Percentiles rank a stretch among this genome's conserved stretches.
These are phyloP conservation scores for Chimonanthus salicifolius DNA, from an alignment of 164 flowering plant species.

Conservation along the genomic window DNA sequence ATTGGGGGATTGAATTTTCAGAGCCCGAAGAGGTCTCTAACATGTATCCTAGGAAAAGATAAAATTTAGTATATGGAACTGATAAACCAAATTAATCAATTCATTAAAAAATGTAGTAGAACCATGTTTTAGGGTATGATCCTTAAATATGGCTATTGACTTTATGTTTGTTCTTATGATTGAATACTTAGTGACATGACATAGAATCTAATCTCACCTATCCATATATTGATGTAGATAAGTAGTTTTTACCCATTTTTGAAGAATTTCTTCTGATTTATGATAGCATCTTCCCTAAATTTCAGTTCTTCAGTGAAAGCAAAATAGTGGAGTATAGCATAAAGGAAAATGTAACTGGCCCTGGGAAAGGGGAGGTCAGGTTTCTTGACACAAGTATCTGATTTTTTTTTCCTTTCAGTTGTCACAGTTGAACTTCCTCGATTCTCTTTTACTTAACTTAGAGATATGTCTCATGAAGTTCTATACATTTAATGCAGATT, in stretches of 20 bases:
- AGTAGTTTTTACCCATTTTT: neutral
- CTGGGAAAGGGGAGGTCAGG: conserved; percentile 61
- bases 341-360: conserved; percentile 42
- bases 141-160: no score
- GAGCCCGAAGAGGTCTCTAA: no score
- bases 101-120: no score
- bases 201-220: no score
- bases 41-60: no score
- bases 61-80: no score
- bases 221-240: no score
- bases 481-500: conserved; percentile 33
- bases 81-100: no score
- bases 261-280: neutral
- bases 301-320: conserved; percentile 74
- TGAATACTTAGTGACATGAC: no score
- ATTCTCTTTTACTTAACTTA: neutral
- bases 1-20: no score
- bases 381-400: neutral
- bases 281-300: neutral
- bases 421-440: neutral
- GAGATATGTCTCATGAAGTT: neutral
- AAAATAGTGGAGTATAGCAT: conserved; percentile 68
- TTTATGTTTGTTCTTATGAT: no score
- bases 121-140: no score
- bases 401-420: neutral